These are phyloP conservation scores for Leptographium flavum DNA, from an alignment of 2,329 filamentous ascomycete species.

Conservation along the genomic window DNA sequence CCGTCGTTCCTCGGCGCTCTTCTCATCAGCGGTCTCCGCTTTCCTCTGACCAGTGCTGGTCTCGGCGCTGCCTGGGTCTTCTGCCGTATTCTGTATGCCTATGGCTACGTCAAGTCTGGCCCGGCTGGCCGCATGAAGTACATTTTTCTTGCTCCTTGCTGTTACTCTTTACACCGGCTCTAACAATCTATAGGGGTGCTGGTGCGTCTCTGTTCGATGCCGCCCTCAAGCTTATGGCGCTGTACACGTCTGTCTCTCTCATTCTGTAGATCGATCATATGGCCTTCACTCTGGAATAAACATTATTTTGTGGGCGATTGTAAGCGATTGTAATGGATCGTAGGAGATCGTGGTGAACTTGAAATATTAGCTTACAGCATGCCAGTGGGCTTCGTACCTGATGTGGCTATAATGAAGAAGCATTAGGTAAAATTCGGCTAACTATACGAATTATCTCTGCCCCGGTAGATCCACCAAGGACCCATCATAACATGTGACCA, in stretches of 20 bases:
- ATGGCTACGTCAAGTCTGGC: conserved; percentile 35
- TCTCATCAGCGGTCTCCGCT: conserved; percentile 40
- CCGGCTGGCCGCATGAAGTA: conserved; percentile 29
- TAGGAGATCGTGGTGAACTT: too few species aligned
- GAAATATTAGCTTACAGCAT: too few species aligned
- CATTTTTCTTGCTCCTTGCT: conserved; percentile 12
- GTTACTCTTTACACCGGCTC: not conserved
- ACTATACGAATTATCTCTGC: too few species aligned
- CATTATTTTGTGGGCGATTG: too few species aligned
- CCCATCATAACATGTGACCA: not conserved
- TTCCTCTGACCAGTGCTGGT: conserved; percentile 32
- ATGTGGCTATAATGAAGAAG: too few species aligned
- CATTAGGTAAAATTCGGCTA: not conserved
- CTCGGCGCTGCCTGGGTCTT: conserved; percentile 39
- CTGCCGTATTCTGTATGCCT: conserved; percentile 36
- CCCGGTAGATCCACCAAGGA: too few species aligned
- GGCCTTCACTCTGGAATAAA: too few species aligned
- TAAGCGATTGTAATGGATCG: too few species aligned
- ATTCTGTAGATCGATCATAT: not conserved
- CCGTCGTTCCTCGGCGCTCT: conserved; percentile 36
- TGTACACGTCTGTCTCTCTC: conserved; percentile 26
- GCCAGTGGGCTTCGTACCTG: too few species aligned
- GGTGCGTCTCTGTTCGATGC: conserved; percentile 21
- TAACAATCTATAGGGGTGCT: conserved; percentile 20
- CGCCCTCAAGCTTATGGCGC: conserved; percentile 26